Evolutionary conservation across 108 stramenopile genomes (phyloP).

Genomic region (Schizochytrium sp.): DNA sequence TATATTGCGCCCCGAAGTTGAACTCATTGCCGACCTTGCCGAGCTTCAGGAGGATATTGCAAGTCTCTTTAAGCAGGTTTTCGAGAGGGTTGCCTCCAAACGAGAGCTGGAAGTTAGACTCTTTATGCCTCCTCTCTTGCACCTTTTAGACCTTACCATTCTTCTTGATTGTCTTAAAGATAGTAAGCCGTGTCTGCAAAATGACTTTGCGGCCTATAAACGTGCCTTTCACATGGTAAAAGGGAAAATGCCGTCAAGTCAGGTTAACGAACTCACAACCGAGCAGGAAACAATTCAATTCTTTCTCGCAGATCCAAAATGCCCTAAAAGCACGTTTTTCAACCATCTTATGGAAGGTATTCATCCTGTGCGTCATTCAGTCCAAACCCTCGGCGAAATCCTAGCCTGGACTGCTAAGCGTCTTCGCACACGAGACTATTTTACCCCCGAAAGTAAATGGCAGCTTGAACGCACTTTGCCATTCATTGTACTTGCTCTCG

Average conservation of each 20-base stretch:
- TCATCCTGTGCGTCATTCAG: not conserved
- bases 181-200: constrained; percentile 68
- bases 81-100: not conserved
- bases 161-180: constrained; percentile 72
- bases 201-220: constrained; percentile 73
- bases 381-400: not conserved
- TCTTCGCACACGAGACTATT: constrained; percentile 64
- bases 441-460: constrained; percentile 71
- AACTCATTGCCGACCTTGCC: not conserved
- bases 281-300: constrained; percentile 71
- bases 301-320: constrained; percentile 67
- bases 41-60: not conserved
- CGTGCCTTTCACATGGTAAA: constrained; percentile 66
- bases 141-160: constrained; percentile 64
- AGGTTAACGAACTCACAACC: constrained; percentile 62
- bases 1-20: not conserved
- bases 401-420: constrained; percentile 55
- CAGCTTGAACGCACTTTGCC: constrained; percentile 68
- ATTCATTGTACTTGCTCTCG: constrained; percentile 66
- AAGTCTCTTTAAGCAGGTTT: not conserved
- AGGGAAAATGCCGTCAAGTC: constrained; percentile 57
- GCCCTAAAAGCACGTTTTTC: constrained; percentile 62
- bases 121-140: not conserved
- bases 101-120: not conserved
- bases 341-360: not conserved